These are phyloP conservation scores for Ceratobasidium sp. DNA, from an alignment of 1,284 basidiomycete species.

Conservation along the genomic window DNA sequence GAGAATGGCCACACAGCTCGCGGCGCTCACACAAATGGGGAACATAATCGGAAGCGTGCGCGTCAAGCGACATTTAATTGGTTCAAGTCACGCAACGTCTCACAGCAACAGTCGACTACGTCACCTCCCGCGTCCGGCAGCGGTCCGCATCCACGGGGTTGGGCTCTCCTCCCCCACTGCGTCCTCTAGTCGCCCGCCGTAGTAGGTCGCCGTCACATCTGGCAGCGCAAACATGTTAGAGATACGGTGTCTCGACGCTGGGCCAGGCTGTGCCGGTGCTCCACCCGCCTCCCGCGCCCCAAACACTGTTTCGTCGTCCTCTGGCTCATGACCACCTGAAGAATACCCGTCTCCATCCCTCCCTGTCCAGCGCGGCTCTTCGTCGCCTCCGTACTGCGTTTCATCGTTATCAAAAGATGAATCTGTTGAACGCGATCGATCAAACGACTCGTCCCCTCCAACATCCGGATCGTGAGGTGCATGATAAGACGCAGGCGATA, in stretches of 20 bases:
- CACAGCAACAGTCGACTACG: neutral
- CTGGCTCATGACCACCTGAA: constrained; percentile 11
- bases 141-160: constrained; percentile 34
- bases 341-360: constrained; percentile 19
- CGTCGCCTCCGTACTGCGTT: constrained; percentile 30
- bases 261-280: constrained; percentile 12
- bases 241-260: constrained; percentile 15
- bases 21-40: constrained; percentile 38
- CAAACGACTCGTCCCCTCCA: constrained; percentile 32
- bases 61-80: neutral
- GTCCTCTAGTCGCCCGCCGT: constrained; percentile 37
- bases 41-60: constrained; percentile 14
- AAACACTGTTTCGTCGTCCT: constrained; percentile 39
- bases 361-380: constrained; percentile 7
- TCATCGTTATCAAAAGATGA: constrained; percentile 41
- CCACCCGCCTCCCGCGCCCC: constrained; percentile 21
- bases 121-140: constrained; percentile 28
- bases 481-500: constrained; percentile 29
- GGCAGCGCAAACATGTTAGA: constrained; percentile 41
- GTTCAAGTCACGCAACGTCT: too few species aligned
- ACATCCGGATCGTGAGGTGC: constrained; percentile 12
- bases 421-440: constrained; percentile 40
- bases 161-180: constrained; percentile 37
- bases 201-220: constrained; percentile 34
- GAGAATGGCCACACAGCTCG: neutral